These are phyloP conservation scores for Lagenaria siceraria DNA, from an alignment of 306 rosid genomes.

Conservation along the genomic window DNA sequence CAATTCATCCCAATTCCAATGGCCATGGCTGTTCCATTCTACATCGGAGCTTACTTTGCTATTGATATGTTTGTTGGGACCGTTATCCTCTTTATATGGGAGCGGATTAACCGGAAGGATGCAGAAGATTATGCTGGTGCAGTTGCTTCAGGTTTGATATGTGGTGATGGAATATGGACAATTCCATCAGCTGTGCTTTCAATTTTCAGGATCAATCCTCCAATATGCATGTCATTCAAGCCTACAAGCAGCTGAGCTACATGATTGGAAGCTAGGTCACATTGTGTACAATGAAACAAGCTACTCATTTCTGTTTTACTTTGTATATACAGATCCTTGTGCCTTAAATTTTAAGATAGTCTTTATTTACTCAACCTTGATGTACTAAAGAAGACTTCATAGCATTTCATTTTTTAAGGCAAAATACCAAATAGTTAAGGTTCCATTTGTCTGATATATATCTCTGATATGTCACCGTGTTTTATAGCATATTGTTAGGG, in stretches of 20 bases:
- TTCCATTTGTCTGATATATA: background rate
- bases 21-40: conserved; percentile 96
- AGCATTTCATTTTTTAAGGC: background rate
- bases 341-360: background rate
- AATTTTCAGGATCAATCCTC: conserved; percentile 69
- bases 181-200: conserved; percentile 87
- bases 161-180: conserved; percentile 97
- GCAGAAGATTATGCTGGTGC: conserved; percentile 86
- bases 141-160: conserved; percentile 89
- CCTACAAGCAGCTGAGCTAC: conserved; percentile 47
- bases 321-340: background rate
- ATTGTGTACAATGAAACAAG: background rate
- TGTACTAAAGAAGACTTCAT: background rate
- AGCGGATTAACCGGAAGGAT: conserved; percentile 50
- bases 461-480: background rate
- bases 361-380: background rate
- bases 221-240: conserved; percentile 90
- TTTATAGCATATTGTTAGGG: background rate
- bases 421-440: background rate
- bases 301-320: background rate
- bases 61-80: conserved; percentile 86
- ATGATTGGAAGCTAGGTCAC: background rate
- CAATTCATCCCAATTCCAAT: conserved; percentile 80
- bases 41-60: conserved; percentile 89
- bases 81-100: conserved; percentile 70